phyloP scores from a whole-genome alignment of 176 grass and related monocot genomes.

The Tuctoria greenei region DNA sequence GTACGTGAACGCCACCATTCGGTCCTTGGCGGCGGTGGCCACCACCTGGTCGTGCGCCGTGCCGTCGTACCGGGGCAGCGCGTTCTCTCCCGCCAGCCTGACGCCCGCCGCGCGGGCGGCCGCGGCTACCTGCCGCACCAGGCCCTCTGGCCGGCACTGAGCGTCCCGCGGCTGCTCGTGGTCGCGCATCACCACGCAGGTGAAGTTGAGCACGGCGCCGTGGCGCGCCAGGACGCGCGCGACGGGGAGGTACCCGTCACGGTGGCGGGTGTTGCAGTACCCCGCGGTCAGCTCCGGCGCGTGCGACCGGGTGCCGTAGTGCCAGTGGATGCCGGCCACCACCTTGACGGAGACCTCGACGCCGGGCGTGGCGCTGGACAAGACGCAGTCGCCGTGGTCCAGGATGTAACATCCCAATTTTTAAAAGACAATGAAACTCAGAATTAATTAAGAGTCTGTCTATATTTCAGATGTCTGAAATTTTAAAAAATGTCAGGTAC shows the following conservation, averaged over 20 bases:
- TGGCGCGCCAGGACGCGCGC: conserved; percentile 39
- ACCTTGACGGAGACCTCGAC: conserved; percentile 64
- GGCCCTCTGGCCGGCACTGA: conserved; percentile 52
- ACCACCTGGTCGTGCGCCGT: conserved; percentile 63
- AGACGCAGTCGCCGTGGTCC: conserved; percentile 63
- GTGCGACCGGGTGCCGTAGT: conserved; percentile 67
- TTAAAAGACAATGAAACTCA: too few species aligned
- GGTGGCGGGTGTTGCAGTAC: conserved; percentile 64
- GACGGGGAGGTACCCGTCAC: conserved; percentile 62
- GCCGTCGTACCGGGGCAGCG: conserved; percentile 64
- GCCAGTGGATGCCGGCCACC: conserved; percentile 84
- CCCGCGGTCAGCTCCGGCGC: conserved; percentile 66
- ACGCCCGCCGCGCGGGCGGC: conserved; percentile 49
- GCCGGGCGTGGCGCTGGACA: conserved; percentile 27
- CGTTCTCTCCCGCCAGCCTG: conserved; percentile 66
- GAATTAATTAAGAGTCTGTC: too few species aligned
- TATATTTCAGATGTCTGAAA: too few species aligned
- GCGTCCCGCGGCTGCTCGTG: conserved; percentile 71
- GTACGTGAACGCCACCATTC: conserved; percentile 90
- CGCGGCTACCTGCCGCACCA: conserved; percentile 65
- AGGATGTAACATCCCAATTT: too few species aligned
- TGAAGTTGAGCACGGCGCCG: conserved; percentile 77
- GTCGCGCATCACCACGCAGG: conserved; percentile 78
- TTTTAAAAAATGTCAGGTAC: too few species aligned
- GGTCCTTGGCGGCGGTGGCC: conserved; percentile 43